A percentile compares a stretch with the other conserved stretches of the same genome.
Evolutionary conservation across 306 rosid species (phyloP).

Genomic region (Cucurbita maxima): DNA sequence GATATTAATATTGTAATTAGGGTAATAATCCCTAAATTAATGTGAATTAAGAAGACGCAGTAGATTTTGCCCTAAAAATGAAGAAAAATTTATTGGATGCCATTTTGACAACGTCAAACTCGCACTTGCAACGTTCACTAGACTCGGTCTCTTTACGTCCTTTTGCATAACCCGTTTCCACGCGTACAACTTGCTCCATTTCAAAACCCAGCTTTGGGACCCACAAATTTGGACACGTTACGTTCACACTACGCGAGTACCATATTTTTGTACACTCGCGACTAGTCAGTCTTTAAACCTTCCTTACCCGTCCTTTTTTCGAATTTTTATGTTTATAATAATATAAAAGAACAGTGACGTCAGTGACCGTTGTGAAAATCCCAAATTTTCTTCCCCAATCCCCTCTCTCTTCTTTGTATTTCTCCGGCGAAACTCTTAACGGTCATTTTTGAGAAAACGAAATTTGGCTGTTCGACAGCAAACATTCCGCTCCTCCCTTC

Average conservation of each 20-base stretch:
- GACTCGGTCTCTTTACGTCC: background rate
- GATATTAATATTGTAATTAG: too few species aligned
- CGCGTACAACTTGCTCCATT: background rate
- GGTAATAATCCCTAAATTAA: background rate
- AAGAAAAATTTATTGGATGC: background rate
- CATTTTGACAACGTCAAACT: background rate
- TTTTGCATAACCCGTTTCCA: background rate
- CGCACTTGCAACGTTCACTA: background rate
- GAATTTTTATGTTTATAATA: background rate
- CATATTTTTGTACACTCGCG: background rate
- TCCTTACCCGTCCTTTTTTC: background rate
- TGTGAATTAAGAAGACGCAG: background rate
- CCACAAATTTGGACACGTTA: background rate
- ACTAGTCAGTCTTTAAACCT: background rate
- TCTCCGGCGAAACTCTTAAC: constrained; percentile 14
- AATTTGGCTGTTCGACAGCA: too few species aligned
- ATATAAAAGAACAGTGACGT: background rate
- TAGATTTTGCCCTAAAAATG: background rate
- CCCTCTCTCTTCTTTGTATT: background rate
- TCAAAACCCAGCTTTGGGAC: background rate
- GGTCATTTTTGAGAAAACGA: background rate
- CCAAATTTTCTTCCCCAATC: background rate
- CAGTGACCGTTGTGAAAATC: background rate
- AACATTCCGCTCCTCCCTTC: background rate
- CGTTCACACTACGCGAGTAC: background rate